Percentiles rank a stretch among this genome's conserved stretches.
Conservation (phyloP, 768 basidiomycete species). For the Auricularia auricula-judae region DNA sequence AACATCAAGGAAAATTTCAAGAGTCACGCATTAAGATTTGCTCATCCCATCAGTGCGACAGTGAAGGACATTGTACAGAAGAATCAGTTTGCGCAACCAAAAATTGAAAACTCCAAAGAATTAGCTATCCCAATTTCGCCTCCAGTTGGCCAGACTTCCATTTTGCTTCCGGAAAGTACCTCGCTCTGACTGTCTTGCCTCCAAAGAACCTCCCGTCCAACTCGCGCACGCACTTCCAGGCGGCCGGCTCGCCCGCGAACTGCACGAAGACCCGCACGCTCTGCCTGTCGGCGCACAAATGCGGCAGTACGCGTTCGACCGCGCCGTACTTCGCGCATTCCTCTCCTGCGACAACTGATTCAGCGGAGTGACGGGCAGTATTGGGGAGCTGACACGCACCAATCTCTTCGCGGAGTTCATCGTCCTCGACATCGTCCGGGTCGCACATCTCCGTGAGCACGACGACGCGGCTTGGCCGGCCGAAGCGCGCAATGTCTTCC, state of each 20-base stretch:
- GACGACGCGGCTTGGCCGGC: constrained; percentile 83
- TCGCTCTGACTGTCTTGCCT: constrained; percentile 69
- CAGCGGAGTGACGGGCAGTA: background rate
- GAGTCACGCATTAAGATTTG: too few relatives aligned
- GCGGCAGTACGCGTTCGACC: constrained; percentile 82
- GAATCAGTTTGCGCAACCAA: too few relatives aligned
- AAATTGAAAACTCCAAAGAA: background rate
- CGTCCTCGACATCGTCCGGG: constrained; percentile 74
- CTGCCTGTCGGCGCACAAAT: constrained; percentile 59
- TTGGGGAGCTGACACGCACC: constrained; percentile 35
- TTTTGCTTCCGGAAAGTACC: constrained; percentile 61
- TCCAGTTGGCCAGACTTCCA: constrained; percentile 16
- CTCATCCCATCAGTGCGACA: too few relatives aligned
- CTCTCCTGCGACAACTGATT: constrained; percentile 42
- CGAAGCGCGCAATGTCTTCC: constrained; percentile 73
- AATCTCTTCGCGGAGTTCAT: constrained; percentile 77
- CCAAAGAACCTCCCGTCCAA: constrained; percentile 90
- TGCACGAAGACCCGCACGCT: constrained; percentile 84
- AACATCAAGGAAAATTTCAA: too few relatives aligned
- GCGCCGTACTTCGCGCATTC: constrained; percentile 87
- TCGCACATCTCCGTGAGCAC: constrained; percentile 87
- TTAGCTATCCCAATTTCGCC: background rate
- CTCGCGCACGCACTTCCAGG: constrained; percentile 92
- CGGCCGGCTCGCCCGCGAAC: constrained; percentile 84
- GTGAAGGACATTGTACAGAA: too few relatives aligned